phyloP scores from a whole-genome alignment of 116 monocot genomes.

The Cymodocea nodosa region DNA sequence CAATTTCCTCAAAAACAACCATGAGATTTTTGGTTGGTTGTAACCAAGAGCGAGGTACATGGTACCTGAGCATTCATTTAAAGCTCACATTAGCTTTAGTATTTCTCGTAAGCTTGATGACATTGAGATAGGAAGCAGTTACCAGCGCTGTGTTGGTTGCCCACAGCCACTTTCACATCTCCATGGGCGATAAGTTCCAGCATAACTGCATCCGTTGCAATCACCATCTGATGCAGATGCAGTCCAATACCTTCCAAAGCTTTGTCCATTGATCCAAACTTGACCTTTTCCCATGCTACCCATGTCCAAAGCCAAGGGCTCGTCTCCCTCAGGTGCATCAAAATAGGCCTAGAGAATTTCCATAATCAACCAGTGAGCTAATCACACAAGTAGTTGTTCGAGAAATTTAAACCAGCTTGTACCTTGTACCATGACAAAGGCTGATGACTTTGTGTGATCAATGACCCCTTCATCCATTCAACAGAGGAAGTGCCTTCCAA shows the following conservation, averaged over 20 bases:
- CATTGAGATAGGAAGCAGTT: conserved; percentile 4
- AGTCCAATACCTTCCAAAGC: conserved; percentile 93
- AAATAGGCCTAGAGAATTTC: conserved; percentile 57
- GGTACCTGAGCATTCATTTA: conserved; percentile 53
- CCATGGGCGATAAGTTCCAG: conserved; percentile 59
- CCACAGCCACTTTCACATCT: conserved; percentile 92
- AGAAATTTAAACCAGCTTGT: conserved; percentile 6
- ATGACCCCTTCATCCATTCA: conserved; percentile 84
- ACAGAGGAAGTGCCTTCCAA: conserved; percentile 69
- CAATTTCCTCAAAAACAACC: conserved; percentile 91
- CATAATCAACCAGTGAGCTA: not conserved
- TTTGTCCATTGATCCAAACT: conserved; percentile 91
- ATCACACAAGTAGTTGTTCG: not conserved
- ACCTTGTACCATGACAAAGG: conserved; percentile 93
- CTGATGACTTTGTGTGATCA: conserved; percentile 53
- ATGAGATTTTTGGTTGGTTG: conserved; percentile 70
- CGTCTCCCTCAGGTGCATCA: conserved; percentile 83
- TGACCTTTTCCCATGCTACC: conserved; percentile 97
- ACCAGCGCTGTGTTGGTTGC: conserved; percentile 95
- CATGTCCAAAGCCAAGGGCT: conserved; percentile 94
- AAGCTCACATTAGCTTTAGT: not conserved
- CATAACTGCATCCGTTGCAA: conserved; percentile 68
- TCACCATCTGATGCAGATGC: conserved; percentile 47
- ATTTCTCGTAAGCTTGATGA: not conserved
- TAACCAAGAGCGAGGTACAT: conserved; percentile 89